phyloP scores from a whole-genome alignment of 176 grass and related monocot genomes.

The Ensete glaucum region DNA sequence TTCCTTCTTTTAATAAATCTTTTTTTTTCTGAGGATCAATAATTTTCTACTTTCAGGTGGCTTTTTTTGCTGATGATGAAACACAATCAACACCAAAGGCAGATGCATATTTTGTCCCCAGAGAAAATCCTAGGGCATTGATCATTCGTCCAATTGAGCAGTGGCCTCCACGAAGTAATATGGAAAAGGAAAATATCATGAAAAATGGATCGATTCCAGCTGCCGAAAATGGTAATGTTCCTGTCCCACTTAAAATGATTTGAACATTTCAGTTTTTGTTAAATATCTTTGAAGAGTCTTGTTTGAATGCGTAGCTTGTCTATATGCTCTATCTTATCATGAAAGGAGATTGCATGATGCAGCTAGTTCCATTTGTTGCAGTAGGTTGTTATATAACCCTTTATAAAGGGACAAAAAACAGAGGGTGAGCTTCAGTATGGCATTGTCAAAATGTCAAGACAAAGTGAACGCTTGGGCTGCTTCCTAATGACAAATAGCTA shows the following conservation, averaged over 20 bases:
- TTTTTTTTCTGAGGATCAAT: not conserved
- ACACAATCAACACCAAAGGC: conserved; percentile 70
- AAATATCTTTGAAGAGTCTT: not conserved
- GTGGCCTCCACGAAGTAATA: conserved; percentile 35
- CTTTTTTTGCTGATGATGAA: conserved; percentile 82
- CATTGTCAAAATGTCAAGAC: too few species aligned
- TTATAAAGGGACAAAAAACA: too few species aligned
- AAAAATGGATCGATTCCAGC: conserved; percentile 32
- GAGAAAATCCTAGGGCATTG: conserved; percentile 87
- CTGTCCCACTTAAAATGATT: not conserved
- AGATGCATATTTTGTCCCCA: conserved; percentile 78
- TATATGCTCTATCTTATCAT: not conserved
- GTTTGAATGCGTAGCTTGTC: not conserved
- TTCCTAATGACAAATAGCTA: too few species aligned
- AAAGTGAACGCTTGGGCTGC: too few species aligned
- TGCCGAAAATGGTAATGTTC: conserved; percentile 42
- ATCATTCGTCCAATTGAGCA: conserved; percentile 82
- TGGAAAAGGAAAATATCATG: conserved; percentile 22
- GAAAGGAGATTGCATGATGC: too few species aligned
- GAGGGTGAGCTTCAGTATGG: too few species aligned
- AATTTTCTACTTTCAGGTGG: conserved; percentile 35
- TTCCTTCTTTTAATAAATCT: not conserved
- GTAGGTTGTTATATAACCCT: too few species aligned
- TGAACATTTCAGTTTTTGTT: not conserved
- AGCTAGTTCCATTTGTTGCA: too few species aligned